Base-by-base conservation (phyloP, 495 filamentous ascomycete genomes). In the Melanomma pulvis-pyrius region DNA sequence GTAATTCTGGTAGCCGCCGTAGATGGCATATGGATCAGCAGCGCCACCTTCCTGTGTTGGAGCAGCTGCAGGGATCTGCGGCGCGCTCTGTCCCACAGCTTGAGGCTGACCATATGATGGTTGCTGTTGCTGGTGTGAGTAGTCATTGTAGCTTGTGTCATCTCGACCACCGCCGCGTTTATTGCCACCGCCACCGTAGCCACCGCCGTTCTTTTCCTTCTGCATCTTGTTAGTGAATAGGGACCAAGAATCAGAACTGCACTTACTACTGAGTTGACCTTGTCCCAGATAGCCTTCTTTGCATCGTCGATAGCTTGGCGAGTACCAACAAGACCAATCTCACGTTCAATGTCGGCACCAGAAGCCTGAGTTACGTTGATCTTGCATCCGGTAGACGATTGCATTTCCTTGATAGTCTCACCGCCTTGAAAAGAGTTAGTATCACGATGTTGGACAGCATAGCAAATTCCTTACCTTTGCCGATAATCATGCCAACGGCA, bases 401-500 rank as follows among this genome's bases (percentile, higher is more conserved):
- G 90, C 87, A 92, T 92, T 69, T 93, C 90, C 54, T 90, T 90
- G 71, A 93, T 93, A 0, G 90, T 92, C 75, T 93, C 90, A 53
- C 90, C 90, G 13, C 39, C 90, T 81, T 79, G 19, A 3, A 22
- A 15, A 29, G 13, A 50, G n/a, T 67, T 46, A 72, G 68, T 50
- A n/a, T 50, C 39, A 29, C 34, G 4, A 46, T 41, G 17, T 22
- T 2, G 26, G 13, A 34, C 7, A 41, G 24, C 48, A 44, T 21
- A 47, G 39, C 26, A 9, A 46, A 25, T 34, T 21, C 21, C 71
- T 28, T 65, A 84, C 82, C 88, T 78, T 92, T 92, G 67, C 90
- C 90, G 60, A 93, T 93, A 62, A 93, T 93, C 91, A 94, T 94
- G 55, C 91, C 91, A 22, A 94, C 91, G 9, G 91, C 88, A 71